These are phyloP conservation scores for Vanrija sp. DNA, from an alignment of 1,284 basidiomycete species.

Conservation along the genomic window DNA sequence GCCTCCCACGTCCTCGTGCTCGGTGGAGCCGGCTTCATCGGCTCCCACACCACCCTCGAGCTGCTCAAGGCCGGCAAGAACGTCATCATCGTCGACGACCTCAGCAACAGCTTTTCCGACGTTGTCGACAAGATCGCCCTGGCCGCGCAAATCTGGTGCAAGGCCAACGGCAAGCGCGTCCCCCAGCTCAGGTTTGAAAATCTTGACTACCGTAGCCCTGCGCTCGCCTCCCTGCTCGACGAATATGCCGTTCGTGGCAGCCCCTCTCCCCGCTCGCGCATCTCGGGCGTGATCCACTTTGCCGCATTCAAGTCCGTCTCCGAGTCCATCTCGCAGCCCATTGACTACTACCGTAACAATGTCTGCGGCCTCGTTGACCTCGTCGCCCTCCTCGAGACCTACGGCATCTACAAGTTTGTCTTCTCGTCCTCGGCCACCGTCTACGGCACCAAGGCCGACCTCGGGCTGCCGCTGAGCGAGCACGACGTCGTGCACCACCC, in stretches of 20 bases:
- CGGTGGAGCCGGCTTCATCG: constrained; percentile 8
- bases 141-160: constrained; percentile 1
- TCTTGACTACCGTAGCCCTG: constrained; percentile 3
- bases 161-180: not conserved
- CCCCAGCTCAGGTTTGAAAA: constrained; percentile 4
- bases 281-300: constrained; percentile 10
- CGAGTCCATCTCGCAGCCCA: constrained; percentile 3
- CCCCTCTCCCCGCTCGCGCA: not conserved
- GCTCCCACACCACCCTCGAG: constrained; percentile 8
- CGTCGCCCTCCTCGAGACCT: constrained; percentile 1
- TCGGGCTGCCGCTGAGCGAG: constrained; percentile 8
- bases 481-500: constrained; percentile 15
- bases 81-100: constrained; percentile 9
- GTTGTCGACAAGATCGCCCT: constrained; percentile 1
- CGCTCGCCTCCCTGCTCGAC: constrained; percentile 3
- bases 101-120: constrained; percentile 1
- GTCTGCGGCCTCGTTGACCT: constrained; percentile 9
- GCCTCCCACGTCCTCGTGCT: constrained; percentile 2
- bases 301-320: constrained; percentile 7
- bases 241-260: not conserved
- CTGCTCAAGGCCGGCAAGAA: constrained; percentile 12
- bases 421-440: constrained; percentile 14
- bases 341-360: constrained; percentile 12
- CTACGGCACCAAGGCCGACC: constrained; percentile 12
- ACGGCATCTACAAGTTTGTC: constrained; percentile 14